phyloP scores from a whole-genome alignment of 148 eudicot genomes.

The Oxyria digyna region DNA sequence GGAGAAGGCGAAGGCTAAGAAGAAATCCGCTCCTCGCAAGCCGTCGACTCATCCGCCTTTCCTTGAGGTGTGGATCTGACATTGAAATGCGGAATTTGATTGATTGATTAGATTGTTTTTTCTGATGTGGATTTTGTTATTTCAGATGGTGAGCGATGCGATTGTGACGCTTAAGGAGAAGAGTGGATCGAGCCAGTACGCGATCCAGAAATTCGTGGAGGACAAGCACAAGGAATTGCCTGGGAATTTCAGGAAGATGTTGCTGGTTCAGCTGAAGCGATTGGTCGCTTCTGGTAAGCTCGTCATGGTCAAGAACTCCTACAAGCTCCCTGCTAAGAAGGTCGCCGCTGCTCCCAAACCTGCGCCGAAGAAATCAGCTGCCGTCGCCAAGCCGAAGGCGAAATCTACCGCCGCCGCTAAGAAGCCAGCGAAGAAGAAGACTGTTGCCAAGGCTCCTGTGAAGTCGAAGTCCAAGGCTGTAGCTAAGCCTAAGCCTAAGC shows the following conservation, averaged over 20 bases:
- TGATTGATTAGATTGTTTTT: not conserved
- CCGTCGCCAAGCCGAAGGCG: not conserved
- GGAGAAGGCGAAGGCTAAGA: constrained; percentile 8
- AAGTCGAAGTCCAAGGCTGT: constrained; percentile 7
- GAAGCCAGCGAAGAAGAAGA: not conserved
- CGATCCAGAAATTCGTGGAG: constrained; percentile 9
- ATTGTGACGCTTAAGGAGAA: constrained; percentile 12
- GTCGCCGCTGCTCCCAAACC: not conserved
- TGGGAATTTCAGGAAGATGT: constrained; percentile 6
- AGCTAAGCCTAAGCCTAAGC: constrained; percentile 5
- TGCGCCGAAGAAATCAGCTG: not conserved
- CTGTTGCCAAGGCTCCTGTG: not conserved
- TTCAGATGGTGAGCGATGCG: constrained; percentile 31
- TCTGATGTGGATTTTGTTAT: constrained; percentile 1
- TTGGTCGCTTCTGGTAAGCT: not conserved
- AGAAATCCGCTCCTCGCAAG: constrained; percentile 6
- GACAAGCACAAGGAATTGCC: constrained; percentile 6
- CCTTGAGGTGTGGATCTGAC: constrained; percentile 13
- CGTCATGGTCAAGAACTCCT: constrained; percentile 1
- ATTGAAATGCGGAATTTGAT: not conserved
- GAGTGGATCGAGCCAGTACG: constrained; percentile 12
- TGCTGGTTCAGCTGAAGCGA: constrained; percentile 7
- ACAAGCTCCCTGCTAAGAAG: constrained; percentile 5
- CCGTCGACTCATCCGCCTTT: constrained; percentile 21
- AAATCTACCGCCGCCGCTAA: not conserved